Conservation (phyloP, 2,329 filamentous ascomycete genomes). For the Fonsecaea nubica region DNA sequence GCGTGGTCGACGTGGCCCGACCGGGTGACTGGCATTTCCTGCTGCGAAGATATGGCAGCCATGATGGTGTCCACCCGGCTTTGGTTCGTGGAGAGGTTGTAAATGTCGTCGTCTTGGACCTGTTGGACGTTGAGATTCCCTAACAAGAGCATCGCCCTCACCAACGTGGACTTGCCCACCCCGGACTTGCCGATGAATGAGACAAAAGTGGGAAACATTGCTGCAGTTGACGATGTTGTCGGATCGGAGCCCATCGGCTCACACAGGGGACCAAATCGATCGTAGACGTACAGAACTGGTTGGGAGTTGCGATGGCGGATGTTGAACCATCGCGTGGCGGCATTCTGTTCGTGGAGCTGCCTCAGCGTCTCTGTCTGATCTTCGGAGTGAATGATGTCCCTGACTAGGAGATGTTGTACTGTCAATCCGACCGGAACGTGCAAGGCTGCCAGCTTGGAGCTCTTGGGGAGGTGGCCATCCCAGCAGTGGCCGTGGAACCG, state of each 20-base stretch:
- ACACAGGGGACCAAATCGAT: constrained; percentile 14
- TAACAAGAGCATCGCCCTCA: constrained; percentile 15
- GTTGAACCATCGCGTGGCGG: constrained; percentile 18
- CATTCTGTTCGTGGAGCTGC: constrained; percentile 16
- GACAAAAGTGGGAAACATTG: constrained; percentile 9
- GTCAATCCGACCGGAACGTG: constrained; percentile 11
- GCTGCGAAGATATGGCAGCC: constrained; percentile 6
- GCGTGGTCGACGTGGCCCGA: constrained; percentile 16
- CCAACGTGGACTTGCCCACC: constrained; percentile 15
- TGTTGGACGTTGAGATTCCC: constrained; percentile 5
- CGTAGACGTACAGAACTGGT: constrained; percentile 16
- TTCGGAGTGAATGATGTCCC: constrained; percentile 12
- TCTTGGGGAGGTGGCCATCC: constrained; percentile 12
- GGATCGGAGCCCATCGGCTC: neutral
- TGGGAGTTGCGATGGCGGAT: constrained; percentile 19
- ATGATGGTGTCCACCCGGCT: neutral
- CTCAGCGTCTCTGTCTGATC: constrained; percentile 4
- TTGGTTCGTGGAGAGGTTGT: constrained; percentile 6
- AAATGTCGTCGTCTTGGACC: constrained; percentile 2
- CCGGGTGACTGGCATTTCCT: constrained; percentile 11
- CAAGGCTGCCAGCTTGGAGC: neutral
- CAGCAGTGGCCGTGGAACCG: constrained; percentile 11
- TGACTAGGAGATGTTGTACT: constrained; percentile 11
- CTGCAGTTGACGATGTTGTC: neutral
- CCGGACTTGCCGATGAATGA: constrained; percentile 22